These are phyloP conservation scores for Bassia scoparia DNA, from an alignment of 148 eudicot genomes.

Conservation along the genomic window DNA sequence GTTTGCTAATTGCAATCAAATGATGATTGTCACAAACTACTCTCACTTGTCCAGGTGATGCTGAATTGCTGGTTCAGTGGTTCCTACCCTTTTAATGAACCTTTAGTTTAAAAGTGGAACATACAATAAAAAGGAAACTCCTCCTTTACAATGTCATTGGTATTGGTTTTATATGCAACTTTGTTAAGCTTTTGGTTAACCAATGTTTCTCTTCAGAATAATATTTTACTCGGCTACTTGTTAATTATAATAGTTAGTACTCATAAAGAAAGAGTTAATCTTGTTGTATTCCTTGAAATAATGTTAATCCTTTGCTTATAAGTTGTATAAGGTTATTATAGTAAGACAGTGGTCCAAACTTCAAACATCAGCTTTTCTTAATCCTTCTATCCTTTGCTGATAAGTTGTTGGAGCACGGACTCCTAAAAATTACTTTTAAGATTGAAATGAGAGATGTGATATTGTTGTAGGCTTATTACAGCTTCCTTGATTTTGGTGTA, in stretches of 20 bases:
- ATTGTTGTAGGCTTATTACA: too few relatives aligned
- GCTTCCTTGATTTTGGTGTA: not conserved
- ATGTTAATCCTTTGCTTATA: conserved; percentile 7
- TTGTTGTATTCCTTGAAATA: not conserved
- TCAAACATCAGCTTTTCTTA: too few relatives aligned
- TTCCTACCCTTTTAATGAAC: not conserved
- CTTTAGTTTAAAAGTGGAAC: not conserved
- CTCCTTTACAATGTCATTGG: conserved; percentile 8
- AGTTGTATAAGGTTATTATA: not conserved
- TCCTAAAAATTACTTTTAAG: not conserved
- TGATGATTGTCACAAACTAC: too few relatives aligned
- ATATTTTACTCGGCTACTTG: not conserved
- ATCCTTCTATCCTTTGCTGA: not conserved
- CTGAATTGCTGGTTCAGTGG: too few relatives aligned
- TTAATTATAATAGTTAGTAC: not conserved
- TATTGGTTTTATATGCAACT: conserved; percentile 7
- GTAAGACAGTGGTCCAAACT: too few relatives aligned
- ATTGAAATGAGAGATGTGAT: not conserved
- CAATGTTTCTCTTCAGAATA: not conserved
- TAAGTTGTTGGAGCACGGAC: not conserved
- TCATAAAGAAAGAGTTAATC: not conserved
- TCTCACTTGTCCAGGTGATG: too few relatives aligned
- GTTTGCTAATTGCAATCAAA: too few relatives aligned
- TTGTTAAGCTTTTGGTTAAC: not conserved
- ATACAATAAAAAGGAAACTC: not conserved